phyloP scores from a whole-genome alignment of 768 basidiomycete species.

The Xerocomus brunneocitrinus region DNA sequence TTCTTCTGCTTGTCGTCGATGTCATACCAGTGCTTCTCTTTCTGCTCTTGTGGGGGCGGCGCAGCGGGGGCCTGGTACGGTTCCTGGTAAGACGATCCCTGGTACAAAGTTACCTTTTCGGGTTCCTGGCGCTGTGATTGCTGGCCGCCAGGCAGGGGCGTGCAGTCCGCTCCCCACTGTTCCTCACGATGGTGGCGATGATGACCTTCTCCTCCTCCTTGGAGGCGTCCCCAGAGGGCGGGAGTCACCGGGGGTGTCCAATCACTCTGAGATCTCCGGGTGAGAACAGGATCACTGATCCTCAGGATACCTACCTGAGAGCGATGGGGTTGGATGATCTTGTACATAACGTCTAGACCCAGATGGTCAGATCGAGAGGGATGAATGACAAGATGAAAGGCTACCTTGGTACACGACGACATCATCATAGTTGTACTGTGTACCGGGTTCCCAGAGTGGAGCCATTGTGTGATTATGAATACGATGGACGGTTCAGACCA shows the following conservation, averaged over 20 bases:
- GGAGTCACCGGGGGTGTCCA: slow-evolving; percentile 64
- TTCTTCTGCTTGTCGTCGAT: slow-evolving; percentile 54
- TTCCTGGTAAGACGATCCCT: slow-evolving; percentile 14
- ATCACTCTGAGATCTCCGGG: slow-evolving; percentile 41
- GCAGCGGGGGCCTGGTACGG: slow-evolving; percentile 13
- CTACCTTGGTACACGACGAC: slow-evolving; percentile 56
- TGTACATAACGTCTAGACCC: slow-evolving; percentile 49
- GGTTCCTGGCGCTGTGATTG: slow-evolving; percentile 27
- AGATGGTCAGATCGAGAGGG: slow-evolving; percentile 7
- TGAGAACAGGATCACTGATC: not conserved
- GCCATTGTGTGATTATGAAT: slow-evolving; percentile 32
- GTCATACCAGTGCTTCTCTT: slow-evolving; percentile 53
- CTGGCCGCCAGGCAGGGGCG: slow-evolving; percentile 12
- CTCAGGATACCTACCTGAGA: slow-evolving; percentile 49
- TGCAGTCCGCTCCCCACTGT: slow-evolving; percentile 18
- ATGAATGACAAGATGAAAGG: not conserved
- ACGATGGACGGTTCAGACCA: not conserved
- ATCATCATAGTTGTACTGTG: slow-evolving; percentile 49
- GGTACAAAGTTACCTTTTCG: slow-evolving; percentile 2
- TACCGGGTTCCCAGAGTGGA: slow-evolving; percentile 58
- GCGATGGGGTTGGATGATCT: slow-evolving; percentile 66
- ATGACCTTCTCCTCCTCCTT: slow-evolving; percentile 28
- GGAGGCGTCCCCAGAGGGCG: slow-evolving; percentile 61
- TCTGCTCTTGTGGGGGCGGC: slow-evolving; percentile 38
- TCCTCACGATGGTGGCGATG: slow-evolving; percentile 14